Evolutionary conservation across 1,284 basidiomycete species (phyloP).

Genomic region (Rhodotorula glutinis): DNA sequence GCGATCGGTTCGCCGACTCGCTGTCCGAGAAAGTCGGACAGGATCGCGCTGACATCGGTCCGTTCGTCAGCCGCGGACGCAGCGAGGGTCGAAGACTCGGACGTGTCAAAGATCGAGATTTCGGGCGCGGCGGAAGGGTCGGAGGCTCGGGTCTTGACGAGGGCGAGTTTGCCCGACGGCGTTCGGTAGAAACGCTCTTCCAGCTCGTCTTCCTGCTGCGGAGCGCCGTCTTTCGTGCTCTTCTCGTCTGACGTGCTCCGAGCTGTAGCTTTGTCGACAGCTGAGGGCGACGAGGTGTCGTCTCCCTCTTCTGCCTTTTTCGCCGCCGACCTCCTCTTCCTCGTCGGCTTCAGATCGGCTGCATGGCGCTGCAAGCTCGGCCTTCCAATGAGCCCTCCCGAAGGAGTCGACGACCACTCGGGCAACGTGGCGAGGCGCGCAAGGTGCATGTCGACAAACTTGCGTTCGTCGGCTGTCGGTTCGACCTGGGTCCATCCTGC

Average conservation of each 20-base stretch:
- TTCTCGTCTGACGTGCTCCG: not conserved
- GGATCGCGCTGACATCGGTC: slow-evolving; percentile 14
- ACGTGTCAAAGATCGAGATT: slow-evolving; percentile 3
- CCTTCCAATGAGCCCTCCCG: not conserved
- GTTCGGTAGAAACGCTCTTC: not conserved
- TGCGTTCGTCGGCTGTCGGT: slow-evolving; percentile 14
- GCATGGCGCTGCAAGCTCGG: not conserved
- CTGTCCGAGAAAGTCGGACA: slow-evolving; percentile 25
- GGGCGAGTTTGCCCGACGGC: slow-evolving; percentile 5
- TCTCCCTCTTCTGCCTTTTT: not conserved
- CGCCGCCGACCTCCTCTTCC: not conserved
- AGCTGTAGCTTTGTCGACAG: not conserved
- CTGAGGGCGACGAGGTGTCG: not conserved
- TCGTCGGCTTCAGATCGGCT: not conserved
- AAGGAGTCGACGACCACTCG: not conserved
- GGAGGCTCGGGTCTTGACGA: not conserved
- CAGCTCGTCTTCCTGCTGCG: not conserved
- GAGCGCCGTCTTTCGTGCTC: not conserved
- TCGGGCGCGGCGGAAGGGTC: not conserved
- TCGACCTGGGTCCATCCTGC: slow-evolving; percentile 25
- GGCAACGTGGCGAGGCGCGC: not conserved
- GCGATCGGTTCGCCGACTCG: slow-evolving; percentile 49
- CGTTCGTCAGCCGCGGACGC: slow-evolving; percentile 2
- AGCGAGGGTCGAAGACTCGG: not conserved
- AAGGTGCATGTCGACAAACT: not conserved